These are phyloP conservation scores for Wickerhamomyces ciferrii DNA, from an alignment of 805 yeast genomes.

Conservation along the genomic window DNA sequence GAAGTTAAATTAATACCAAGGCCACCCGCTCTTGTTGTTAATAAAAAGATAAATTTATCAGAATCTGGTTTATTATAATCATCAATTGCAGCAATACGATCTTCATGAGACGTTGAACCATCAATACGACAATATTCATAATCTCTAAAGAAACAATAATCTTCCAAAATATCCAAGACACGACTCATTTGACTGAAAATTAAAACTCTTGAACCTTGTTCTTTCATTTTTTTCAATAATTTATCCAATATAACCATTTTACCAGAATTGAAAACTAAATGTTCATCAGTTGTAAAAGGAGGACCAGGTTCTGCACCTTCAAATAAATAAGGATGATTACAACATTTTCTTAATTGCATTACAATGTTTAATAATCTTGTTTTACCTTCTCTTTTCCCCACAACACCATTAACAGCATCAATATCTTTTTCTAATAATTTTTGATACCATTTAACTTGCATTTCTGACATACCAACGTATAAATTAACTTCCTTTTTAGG, in stretches of 20 bases:
- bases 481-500: conserved; percentile 90
- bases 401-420: conserved; percentile 93
- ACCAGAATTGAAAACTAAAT: conserved; percentile 83
- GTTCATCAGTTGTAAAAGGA: conserved; percentile 94
- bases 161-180: conserved; percentile 83
- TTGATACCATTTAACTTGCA: conserved; percentile 93
- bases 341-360: conserved; percentile 94
- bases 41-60: conserved; percentile 74
- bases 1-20: conserved; percentile 88
- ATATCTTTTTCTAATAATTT: conserved; percentile 86
- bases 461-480: conserved; percentile 91
- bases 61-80: conserved; percentile 82
- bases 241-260: conserved; percentile 88
- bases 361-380: conserved; percentile 89
- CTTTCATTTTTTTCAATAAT: conserved; percentile 62
- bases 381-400: conserved; percentile 91
- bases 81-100: conserved; percentile 87
- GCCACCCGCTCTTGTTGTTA: conserved; percentile 97
- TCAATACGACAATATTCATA: conserved; percentile 89
- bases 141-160: conserved; percentile 81
- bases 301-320: conserved; percentile 99
- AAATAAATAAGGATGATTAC: conserved; percentile 94
- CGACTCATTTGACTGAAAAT: conserved; percentile 95
- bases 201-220: conserved; percentile 81
- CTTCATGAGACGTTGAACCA: conserved; percentile 91